Base-by-base conservation (phyloP, 108 stramenopile species). In the Skeletonema grethae region DNA sequence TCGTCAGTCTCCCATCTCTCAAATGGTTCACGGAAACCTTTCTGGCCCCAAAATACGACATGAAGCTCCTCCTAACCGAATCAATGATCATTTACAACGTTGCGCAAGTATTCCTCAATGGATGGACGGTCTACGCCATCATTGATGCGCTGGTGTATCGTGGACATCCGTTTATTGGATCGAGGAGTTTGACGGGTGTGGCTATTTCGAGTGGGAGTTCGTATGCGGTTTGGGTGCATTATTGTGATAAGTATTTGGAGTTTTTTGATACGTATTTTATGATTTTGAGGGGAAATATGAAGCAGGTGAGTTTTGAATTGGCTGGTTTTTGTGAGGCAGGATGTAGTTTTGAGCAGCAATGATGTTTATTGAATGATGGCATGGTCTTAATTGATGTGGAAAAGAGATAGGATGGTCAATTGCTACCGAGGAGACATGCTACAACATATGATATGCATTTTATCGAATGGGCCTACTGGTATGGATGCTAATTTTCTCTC, bases 261-360 rank as follows among this genome's bases (percentile, higher is more conserved):
- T 99, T 98, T 84, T 79, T 97, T 35, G 99, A 99, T 81, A 99
- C 99, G 1, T 80, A 97, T 63, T 99, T 99, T 69, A 99, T 99
- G 95, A 90, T 99, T 48, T 63, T 97, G 57, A 73, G 93, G 66
- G 92, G 92, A 24, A 85, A 85, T 65, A 88, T 92, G 91, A 87
- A 92, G 70, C 95, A 96, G 94, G 96, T 88, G 87, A 86, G 95
- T 77, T 18, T 5, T 55, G 25, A 28, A 22, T 20, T 20, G 6
- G 53, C 7, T 24, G 43, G 38, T 10, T 62, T 9, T 7, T 18
- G 6, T 6, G 5, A 0, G 6, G 34, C 34, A 34, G 34, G 34
- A 1, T 34, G 5, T 0, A 6, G 34, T 34, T 6, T 6, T 5
- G 34, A 34, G 6, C 6, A 34, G 5, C 5, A 34, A 6, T 34